Percentiles rank a stretch among this genome's conserved stretches.
phyloP scores from a whole-genome alignment of 1,139 yeast genomes.

The Yamadazyma conglobata region DNA sequence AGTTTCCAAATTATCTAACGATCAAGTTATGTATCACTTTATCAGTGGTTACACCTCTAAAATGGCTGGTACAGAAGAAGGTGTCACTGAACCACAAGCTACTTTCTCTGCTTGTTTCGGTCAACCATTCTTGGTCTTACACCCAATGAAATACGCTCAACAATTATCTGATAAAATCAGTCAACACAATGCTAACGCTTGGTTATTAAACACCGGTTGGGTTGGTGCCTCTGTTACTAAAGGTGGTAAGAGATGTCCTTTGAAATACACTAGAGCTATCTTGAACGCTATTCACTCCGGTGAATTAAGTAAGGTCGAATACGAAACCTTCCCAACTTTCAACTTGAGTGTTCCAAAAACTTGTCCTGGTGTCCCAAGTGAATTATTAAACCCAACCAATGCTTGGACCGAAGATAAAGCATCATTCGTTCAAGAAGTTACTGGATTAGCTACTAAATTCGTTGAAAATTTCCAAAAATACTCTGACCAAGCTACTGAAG shows the following conservation, averaged over 20 bases:
- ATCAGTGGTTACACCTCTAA: conserved; percentile 98
- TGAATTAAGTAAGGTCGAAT: conserved; percentile 73
- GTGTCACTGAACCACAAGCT: conserved; percentile 97
- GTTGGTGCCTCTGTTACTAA: conserved; percentile 88
- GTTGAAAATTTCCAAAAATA: conserved; percentile 84
- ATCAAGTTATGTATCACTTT: conserved; percentile 98
- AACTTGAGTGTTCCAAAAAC: conserved; percentile 83
- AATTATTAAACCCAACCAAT: conserved; percentile 81
- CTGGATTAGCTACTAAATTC: conserved; percentile 72
- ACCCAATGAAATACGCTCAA: conserved; percentile 97
- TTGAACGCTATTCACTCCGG: conserved; percentile 95
- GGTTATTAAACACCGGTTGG: conserved; percentile 99
- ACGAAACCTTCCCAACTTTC: conserved; percentile 82
- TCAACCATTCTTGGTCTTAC: conserved; percentile 97
- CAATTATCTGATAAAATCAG: conserved; percentile 94
- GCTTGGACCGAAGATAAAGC: conserved; percentile 76
- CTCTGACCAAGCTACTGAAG: conserved; percentile 76
- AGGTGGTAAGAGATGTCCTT: conserved; percentile 97
- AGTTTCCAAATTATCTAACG: conserved; percentile 87
- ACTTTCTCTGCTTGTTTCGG: conserved; percentile 99
- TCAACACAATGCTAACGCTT: conserved; percentile 85
- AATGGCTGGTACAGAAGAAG: conserved; percentile 99
- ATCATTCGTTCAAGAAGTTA: conserved; percentile 68
- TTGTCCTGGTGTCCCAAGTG: conserved; percentile 79
- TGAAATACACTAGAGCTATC: conserved; percentile 96